phyloP scores from a whole-genome alignment of 2,329 filamentous ascomycete genomes.

The Nigrospora sphaerica region DNA sequence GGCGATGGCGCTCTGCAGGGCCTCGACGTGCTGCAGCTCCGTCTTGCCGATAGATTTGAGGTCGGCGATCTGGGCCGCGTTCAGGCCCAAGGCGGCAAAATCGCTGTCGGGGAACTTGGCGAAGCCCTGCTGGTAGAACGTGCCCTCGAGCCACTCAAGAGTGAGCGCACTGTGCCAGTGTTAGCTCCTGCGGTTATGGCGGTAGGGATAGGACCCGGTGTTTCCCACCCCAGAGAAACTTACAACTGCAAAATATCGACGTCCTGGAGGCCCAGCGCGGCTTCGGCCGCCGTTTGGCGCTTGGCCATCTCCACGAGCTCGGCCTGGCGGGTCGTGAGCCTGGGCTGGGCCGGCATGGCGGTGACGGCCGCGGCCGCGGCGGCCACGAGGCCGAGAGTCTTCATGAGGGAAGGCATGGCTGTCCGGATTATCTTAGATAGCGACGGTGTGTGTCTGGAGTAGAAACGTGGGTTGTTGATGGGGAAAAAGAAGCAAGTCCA shows the following conservation, averaged over 20 bases:
- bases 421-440: constrained; percentile 18
- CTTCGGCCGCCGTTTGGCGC: constrained; percentile 42
- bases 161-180: constrained; percentile 51
- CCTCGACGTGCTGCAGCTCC: constrained; percentile 55
- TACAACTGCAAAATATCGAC: constrained; percentile 54
- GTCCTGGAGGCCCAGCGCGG: constrained; percentile 39
- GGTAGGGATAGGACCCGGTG: too few relatives aligned
- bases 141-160: constrained; percentile 66
- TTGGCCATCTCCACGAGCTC: constrained; percentile 39
- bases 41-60: constrained; percentile 55
- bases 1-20: constrained; percentile 53
- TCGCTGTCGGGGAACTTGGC: constrained; percentile 56
- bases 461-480: constrained; percentile 8
- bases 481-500: constrained; percentile 26
- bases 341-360: constrained; percentile 38
- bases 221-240: constrained; percentile 14
- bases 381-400: constrained; percentile 31
- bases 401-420: constrained; percentile 39
- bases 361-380: constrained; percentile 36
- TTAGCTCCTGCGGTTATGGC: constrained; percentile 4
- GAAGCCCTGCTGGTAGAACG: constrained; percentile 68
- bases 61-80: constrained; percentile 45
- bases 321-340: constrained; percentile 35
- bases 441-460: background rate
- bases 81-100: constrained; percentile 57